Conservation (phyloP, 225 moss, liverwort and hornwort genomes). For the Straminergon stramineum region DNA sequence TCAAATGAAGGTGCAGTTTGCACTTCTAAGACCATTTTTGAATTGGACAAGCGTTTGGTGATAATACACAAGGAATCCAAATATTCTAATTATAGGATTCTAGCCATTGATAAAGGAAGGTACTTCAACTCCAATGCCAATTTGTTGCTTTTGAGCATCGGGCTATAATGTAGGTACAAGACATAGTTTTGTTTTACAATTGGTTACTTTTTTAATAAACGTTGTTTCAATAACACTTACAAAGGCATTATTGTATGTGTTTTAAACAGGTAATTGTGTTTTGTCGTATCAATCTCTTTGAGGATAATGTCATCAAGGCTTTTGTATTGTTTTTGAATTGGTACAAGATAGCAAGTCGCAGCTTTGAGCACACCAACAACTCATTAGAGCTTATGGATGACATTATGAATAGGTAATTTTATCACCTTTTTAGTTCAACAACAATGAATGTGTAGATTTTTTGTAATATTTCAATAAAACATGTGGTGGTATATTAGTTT, state of each 20-base stretch:
- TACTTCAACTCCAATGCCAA: no score
- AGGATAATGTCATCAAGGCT: neutral
- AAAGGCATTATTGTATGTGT: neutral
- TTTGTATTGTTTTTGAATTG: neutral
- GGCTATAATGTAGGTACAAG: neutral
- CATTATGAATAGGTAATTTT: neutral
- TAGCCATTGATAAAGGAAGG: no score
- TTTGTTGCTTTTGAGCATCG: no score
- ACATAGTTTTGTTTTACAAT: neutral
- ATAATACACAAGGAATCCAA: no score
- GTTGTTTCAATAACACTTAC: neutral
- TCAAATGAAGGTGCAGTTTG: no score
- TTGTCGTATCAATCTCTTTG: neutral
- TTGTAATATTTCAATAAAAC: neutral
- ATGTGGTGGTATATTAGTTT: neutral
- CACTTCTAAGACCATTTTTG: no score
- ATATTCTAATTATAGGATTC: no score
- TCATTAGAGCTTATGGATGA: neutral
- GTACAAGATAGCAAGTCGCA: neutral
- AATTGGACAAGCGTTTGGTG: no score
- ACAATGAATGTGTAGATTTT: neutral
- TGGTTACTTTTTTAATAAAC: neutral
- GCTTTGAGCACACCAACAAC: neutral
- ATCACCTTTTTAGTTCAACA: neutral
- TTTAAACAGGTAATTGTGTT: neutral